phyloP scores from a whole-genome alignment of 768 basidiomycete genomes.

The Pholiota conissans region DNA sequence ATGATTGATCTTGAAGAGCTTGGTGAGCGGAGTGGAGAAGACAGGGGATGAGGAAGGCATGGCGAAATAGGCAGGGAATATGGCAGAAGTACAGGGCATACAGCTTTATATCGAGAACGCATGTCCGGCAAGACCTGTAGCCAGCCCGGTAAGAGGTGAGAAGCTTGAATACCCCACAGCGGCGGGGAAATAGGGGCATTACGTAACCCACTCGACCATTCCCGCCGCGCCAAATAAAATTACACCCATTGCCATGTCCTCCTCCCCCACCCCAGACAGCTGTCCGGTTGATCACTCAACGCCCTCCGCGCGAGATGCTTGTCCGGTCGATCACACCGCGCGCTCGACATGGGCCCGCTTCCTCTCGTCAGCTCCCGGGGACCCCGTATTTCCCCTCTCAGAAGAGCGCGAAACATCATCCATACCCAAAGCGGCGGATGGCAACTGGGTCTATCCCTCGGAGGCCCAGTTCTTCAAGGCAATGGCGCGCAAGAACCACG shows the following conservation, averaged over 20 bases:
- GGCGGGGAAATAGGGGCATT: constrained; percentile 5
- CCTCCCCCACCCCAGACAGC: constrained; percentile 26
- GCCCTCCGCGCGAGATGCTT: constrained; percentile 19
- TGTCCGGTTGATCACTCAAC: constrained; percentile 72
- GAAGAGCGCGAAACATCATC: constrained; percentile 80
- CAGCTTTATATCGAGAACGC: constrained; percentile 12
- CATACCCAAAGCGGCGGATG: constrained; percentile 73
- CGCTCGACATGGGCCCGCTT: constrained; percentile 44
- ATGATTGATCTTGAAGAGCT: constrained; percentile 75
- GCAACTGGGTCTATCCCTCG: constrained; percentile 97
- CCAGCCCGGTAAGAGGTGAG: constrained; percentile 1
- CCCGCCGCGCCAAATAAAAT: constrained; percentile 13
- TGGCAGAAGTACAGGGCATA: constrained; percentile 1
- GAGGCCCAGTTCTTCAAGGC: constrained; percentile 99
- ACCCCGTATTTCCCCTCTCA: constrained; percentile 45
- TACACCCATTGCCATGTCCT: constrained; percentile 27
- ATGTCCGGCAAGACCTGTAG: constrained; percentile 3
- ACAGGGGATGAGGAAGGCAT: constrained; percentile 70
- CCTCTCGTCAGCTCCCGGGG: constrained; percentile 31
- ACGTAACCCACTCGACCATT: constrained; percentile 16
- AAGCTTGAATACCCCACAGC: too few relatives aligned
- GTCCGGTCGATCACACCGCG: constrained; percentile 43
- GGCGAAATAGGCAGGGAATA: constrained; percentile 16
- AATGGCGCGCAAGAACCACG: constrained; percentile 92
- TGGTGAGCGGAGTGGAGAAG: constrained; percentile 74